Percentiles rank a stretch among this genome's conserved stretches.
phyloP scores from a whole-genome alignment of 768 basidiomycete species.

The Amanita muscaria region DNA sequence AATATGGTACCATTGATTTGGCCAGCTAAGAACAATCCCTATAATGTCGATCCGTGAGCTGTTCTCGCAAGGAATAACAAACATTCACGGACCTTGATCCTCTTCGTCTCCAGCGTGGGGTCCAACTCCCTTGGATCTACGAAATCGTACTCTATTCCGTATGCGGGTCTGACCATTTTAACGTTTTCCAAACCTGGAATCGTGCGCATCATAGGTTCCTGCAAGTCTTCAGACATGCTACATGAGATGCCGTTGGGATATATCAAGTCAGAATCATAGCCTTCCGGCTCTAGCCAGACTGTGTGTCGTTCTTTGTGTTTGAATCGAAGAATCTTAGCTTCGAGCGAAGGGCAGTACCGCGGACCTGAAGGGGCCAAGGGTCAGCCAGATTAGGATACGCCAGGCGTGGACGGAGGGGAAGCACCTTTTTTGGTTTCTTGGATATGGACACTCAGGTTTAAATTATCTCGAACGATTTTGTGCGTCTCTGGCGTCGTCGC shows the following conservation, averaged over 20 bases:
- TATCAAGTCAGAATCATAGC: conserved; percentile 82
- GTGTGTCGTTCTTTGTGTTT: conserved; percentile 59
- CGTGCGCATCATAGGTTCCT: conserved; percentile 76
- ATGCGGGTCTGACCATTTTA: conserved; percentile 76
- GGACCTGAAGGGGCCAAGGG: no score
- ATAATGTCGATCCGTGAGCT: background rate
- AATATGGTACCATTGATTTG: conserved; percentile 69
- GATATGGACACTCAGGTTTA: conserved; percentile 77
- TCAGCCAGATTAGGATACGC: no score
- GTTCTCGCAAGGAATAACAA: no score
- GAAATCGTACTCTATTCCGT: conserved; percentile 91
- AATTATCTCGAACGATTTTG: conserved; percentile 60
- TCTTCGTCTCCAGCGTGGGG: conserved; percentile 79
- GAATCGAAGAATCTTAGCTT: conserved; percentile 80
- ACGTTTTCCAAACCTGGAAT: conserved; percentile 81
- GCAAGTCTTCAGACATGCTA: conserved; percentile 79
- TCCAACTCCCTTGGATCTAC: conserved; percentile 77
- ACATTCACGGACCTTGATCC: conserved; percentile 46
- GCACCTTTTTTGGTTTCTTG: conserved; percentile 85
- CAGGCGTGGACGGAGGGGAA: background rate
- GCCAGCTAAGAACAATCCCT: conserved; percentile 83
- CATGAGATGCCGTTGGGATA: conserved; percentile 90
- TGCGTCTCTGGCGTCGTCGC: conserved; percentile 68
- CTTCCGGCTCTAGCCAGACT: conserved; percentile 90
- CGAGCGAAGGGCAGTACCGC: conserved; percentile 86